Percentiles rank a stretch among this genome's conserved stretches.
Conservation (phyloP, 2,329 filamentous ascomycete species). For the Dendryphion nanum region DNA sequence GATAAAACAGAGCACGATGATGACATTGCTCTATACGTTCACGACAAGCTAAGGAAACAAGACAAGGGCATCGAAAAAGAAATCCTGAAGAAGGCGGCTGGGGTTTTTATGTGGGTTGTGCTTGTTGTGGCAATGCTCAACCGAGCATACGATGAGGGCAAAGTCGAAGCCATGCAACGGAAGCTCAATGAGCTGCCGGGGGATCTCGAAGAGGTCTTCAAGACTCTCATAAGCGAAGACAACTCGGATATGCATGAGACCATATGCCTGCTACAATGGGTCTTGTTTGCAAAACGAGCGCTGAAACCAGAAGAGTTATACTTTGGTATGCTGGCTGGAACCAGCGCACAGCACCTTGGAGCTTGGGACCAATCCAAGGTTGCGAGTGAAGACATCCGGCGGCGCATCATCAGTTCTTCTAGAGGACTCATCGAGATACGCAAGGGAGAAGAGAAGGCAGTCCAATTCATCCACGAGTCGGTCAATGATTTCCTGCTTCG, state of each 20-base stretch:
- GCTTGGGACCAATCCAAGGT: conserved; percentile 15
- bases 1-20: conserved; percentile 29
- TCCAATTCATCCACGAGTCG: conserved; percentile 28
- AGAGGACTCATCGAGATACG: conserved; percentile 23
- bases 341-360: conserved; percentile 6
- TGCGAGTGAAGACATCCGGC: conserved; percentile 8
- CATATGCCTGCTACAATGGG: conserved; percentile 9
- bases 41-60: conserved; percentile 12
- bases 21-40: conserved; percentile 29
- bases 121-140: conserved; percentile 48
- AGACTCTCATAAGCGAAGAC: conserved; percentile 43
- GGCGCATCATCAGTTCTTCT: conserved; percentile 20
- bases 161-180: conserved; percentile 25
- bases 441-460: conserved; percentile 10
- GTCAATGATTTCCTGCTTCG: conserved; percentile 40
- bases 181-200: conserved; percentile 40
- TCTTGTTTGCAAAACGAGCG: conserved; percentile 15
- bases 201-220: conserved; percentile 50
- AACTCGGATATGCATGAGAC: conserved; percentile 1
- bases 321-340: conserved; percentile 11
- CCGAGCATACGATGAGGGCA: conserved; percentile 33
- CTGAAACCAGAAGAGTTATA: conserved; percentile 16
- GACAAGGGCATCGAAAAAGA: conserved; percentile 10
- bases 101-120: conserved; percentile 48
- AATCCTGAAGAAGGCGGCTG: conserved; percentile 28